phyloP scores from a whole-genome alignment of 305 asterid genomes.

The Euphrasia arctica region DNA sequence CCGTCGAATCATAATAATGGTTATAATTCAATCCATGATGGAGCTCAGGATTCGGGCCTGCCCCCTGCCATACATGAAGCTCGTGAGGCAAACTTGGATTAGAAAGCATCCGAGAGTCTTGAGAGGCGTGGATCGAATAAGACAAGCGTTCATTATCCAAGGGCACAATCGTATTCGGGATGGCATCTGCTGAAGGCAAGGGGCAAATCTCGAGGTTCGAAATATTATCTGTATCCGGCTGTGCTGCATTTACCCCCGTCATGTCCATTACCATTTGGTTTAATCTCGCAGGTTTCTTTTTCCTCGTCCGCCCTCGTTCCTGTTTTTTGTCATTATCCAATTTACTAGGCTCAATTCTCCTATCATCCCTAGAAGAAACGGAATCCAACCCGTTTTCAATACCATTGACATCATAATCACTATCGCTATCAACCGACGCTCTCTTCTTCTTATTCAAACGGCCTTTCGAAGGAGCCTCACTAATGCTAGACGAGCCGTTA shows the following conservation, averaged over 20 bases:
- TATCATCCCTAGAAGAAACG: slow-evolving; percentile 55
- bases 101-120: slow-evolving; percentile 24
- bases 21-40: slow-evolving; percentile 32
- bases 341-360: slow-evolving; percentile 20
- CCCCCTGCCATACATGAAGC: neutral
- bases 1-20: slow-evolving; percentile 25
- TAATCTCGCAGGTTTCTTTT: slow-evolving; percentile 36
- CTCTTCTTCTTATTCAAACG: slow-evolving; percentile 45
- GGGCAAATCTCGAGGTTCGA: slow-evolving; percentile 16
- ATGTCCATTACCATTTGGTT: slow-evolving; percentile 32
- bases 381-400: slow-evolving; percentile 47
- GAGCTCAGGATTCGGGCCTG: slow-evolving; percentile 29
- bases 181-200: slow-evolving; percentile 26
- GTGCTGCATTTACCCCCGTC: slow-evolving; percentile 20
- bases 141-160: slow-evolving; percentile 29
- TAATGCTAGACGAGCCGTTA: slow-evolving; percentile 61
- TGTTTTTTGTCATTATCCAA: slow-evolving; percentile 33
- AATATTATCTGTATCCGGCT: slow-evolving; percentile 25
- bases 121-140: slow-evolving; percentile 30
- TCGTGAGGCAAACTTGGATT: slow-evolving; percentile 19
- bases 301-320: slow-evolving; percentile 32
- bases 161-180: slow-evolving; percentile 28
- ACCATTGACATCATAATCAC: slow-evolving; percentile 75
- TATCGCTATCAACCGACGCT: slow-evolving; percentile 51
- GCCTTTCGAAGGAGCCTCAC: slow-evolving; percentile 49